phyloP scores from a whole-genome alignment of 2,329 filamentous ascomycete species.

The Blastomyces percursus region DNA sequence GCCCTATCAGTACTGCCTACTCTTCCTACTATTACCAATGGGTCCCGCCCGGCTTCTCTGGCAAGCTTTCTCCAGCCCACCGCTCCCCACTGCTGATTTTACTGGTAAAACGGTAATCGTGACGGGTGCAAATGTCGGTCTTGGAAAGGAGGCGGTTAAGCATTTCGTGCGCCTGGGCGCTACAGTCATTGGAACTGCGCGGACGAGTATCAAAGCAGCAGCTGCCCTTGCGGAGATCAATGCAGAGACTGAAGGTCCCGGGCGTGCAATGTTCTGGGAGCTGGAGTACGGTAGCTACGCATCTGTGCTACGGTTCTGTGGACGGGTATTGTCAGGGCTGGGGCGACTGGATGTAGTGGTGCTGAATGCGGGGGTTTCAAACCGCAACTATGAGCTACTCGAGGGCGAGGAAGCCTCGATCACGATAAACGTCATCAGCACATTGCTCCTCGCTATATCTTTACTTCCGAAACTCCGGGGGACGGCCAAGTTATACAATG shows the following conservation, averaged over 20 bases:
- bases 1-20: background rate
- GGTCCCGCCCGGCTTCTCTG: background rate
- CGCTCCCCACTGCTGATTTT: background rate
- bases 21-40: background rate
- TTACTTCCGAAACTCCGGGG: slow-evolving; percentile 4
- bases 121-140: slow-evolving; percentile 30
- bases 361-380: slow-evolving; percentile 31
- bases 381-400: slow-evolving; percentile 18
- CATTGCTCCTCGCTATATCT: slow-evolving; percentile 34
- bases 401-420: slow-evolving; percentile 39
- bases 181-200: slow-evolving; percentile 30
- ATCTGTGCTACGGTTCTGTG: slow-evolving; percentile 25
- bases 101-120: slow-evolving; percentile 27
- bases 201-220: slow-evolving; percentile 23
- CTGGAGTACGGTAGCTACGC: slow-evolving; percentile 26
- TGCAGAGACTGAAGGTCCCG: slow-evolving; percentile 10
- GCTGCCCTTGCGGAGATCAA: slow-evolving; percentile 23
- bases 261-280: slow-evolving; percentile 17
- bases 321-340: slow-evolving; percentile 17
- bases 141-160: slow-evolving; percentile 30
- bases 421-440: slow-evolving; percentile 43
- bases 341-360: slow-evolving; percentile 27
- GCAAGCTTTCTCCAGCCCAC: background rate
- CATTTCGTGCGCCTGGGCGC: slow-evolving; percentile 26
- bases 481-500: slow-evolving; percentile 1